Evolutionary conservation across 768 basidiomycete species (phyloP).

Genomic region (Auriculariales sp.): DNA sequence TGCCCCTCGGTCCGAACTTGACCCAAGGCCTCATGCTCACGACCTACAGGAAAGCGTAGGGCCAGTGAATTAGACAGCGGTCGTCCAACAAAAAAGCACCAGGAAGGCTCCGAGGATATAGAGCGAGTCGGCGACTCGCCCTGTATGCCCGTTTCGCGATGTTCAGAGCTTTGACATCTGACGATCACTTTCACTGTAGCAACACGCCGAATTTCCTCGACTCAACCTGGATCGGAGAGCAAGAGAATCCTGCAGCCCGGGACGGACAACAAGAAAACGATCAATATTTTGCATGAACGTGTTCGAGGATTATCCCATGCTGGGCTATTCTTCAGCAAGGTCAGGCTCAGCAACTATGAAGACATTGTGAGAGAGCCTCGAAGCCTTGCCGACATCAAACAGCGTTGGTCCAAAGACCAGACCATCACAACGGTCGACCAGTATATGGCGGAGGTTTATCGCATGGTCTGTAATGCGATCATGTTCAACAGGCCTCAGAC

Average conservation of each 20-base stretch:
- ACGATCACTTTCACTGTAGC: background rate
- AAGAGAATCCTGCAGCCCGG: too few species aligned
- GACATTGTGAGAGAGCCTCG: conserved; percentile 90
- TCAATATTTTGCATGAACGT: conserved; percentile 83
- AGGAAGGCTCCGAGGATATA: conserved; percentile 55
- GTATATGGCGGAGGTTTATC: conserved; percentile 76
- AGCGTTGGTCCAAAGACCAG: conserved; percentile 63
- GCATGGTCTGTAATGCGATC: conserved; percentile 96
- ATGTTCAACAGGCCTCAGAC: conserved; percentile 95
- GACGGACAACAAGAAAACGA: too few species aligned
- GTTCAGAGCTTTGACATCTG: background rate
- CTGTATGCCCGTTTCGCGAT: background rate
- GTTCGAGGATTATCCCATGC: too few species aligned
- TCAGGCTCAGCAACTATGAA: conserved; percentile 80
- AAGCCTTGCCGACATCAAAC: conserved; percentile 88
- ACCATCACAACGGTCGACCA: conserved; percentile 67
- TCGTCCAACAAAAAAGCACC: conserved; percentile 39
- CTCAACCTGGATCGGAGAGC: conserved; percentile 80
- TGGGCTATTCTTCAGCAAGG: too few species aligned
- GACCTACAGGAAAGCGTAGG: conserved; percentile 37
- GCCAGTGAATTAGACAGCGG: conserved; percentile 35
- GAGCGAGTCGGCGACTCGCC: conserved; percentile 46
- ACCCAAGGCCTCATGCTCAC: background rate
- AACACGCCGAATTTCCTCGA: conserved; percentile 62
- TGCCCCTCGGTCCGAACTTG: background rate